Percentiles rank a stretch among this genome's conserved stretches.
Evolutionary conservation across 148 eudicot species (phyloP).

Genomic region (Rhododendron ovatum): DNA sequence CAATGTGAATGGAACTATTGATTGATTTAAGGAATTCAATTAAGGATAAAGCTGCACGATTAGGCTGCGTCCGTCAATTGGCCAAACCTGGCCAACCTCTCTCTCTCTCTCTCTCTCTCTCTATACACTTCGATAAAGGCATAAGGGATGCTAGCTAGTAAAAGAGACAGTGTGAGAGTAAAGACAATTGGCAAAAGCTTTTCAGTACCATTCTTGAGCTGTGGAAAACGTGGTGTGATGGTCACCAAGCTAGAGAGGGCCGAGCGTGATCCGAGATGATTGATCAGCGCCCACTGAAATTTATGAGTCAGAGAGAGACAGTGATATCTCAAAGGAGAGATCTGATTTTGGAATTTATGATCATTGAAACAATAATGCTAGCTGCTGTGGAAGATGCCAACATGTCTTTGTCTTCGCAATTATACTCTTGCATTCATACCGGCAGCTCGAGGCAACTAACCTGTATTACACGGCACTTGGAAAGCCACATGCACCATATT

Average conservation of each 20-base stretch:
- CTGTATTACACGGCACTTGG: neutral
- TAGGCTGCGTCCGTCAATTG: neutral
- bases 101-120: neutral
- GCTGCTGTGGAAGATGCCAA: neutral
- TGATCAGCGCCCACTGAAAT: neutral
- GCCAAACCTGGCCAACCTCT: neutral
- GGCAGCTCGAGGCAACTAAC: neutral
- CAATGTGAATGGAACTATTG: neutral
- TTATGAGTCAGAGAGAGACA: neutral
- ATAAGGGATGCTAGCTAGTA: neutral
- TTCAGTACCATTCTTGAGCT: neutral
- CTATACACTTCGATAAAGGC: neutral
- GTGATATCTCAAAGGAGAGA: neutral
- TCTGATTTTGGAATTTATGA: neutral
- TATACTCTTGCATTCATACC: neutral
- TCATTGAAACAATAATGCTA: neutral
- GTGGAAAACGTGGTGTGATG: neutral
- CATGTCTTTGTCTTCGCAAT: neutral
- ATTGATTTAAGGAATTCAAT: neutral
- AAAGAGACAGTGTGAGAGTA: neutral
- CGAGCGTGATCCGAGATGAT: neutral
- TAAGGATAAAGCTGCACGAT: neutral
- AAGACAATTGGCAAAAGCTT: neutral
- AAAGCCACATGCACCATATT: neutral
- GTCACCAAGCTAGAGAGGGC: neutral